phyloP scores from a whole-genome alignment of 345 rosid genomes.

The Iberis pinnata region DNA sequence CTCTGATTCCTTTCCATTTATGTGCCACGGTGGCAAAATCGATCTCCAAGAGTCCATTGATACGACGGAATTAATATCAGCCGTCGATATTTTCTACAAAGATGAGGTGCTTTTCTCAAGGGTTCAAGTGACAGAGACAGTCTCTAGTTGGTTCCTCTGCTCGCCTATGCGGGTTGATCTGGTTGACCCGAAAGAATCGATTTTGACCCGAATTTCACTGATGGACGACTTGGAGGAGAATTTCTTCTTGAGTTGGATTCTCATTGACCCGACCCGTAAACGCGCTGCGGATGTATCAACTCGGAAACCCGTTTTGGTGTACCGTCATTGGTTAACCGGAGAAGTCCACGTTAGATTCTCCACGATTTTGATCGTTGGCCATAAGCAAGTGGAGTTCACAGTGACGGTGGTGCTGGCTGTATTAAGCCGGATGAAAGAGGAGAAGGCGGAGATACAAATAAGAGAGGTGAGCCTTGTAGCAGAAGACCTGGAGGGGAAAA shows the following conservation, averaged over 20 bases:
- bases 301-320: conserved; percentile 40
- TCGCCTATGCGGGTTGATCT: conserved; percentile 64
- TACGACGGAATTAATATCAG: conserved; percentile 42
- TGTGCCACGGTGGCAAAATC: conserved; percentile 13
- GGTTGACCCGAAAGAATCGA: conserved; percentile 41
- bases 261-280: conserved; percentile 49
- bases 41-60: conserved; percentile 2
- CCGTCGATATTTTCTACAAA: conserved; percentile 55
- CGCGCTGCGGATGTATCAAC: conserved; percentile 51
- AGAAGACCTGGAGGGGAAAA: conserved; percentile 63
- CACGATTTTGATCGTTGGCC: conserved; percentile 22
- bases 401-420: conserved; percentile 40
- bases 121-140: conserved; percentile 43
- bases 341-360: conserved; percentile 47
- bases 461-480: conserved; percentile 51
- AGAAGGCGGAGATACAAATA: conserved; percentile 45
- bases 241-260: conserved; percentile 55
- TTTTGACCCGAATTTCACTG: conserved; percentile 20
- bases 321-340: conserved; percentile 66
- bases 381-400: conserved; percentile 36
- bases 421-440: conserved; percentile 21
- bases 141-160: conserved; percentile 43
- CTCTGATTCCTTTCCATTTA: conserved; percentile 49
- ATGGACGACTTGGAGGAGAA: conserved; percentile 39
- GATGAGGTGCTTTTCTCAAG: conserved; percentile 39